Evolutionary conservation across 2,329 filamentous ascomycete species (phyloP).

Genomic region (Fusarium bactridioides): DNA sequence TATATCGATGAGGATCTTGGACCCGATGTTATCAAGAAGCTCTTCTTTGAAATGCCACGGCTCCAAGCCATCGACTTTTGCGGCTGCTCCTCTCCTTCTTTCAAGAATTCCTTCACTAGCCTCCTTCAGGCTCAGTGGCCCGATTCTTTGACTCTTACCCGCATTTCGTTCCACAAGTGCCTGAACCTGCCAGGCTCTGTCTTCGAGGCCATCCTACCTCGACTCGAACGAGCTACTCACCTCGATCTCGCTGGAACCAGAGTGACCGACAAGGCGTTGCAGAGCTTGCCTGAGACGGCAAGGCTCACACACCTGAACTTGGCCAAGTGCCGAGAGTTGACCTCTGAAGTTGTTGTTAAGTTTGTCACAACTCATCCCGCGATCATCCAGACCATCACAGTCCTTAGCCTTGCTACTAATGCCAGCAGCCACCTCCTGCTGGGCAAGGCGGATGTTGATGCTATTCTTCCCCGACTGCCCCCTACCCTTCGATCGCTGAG

Average conservation of each 20-base stretch:
- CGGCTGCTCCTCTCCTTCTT: conserved; percentile 73
- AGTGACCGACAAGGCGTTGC: conserved; percentile 75
- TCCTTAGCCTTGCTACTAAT: conserved; percentile 77
- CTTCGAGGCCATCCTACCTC: conserved; percentile 76
- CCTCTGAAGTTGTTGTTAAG: conserved; percentile 70
- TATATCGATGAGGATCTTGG: conserved; percentile 80
- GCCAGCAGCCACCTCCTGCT: conserved; percentile 76
- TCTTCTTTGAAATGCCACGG: conserved; percentile 71
- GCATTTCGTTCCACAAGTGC: conserved; percentile 81
- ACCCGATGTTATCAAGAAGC: conserved; percentile 71
- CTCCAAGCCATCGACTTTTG: conserved; percentile 79
- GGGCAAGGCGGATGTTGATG: conserved; percentile 69
- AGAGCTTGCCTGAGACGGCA: conserved; percentile 75
- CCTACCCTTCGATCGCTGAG: conserved; percentile 75
- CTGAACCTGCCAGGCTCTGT: conserved; percentile 71
- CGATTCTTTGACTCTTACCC: conserved; percentile 65
- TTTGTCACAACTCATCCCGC: conserved; percentile 78
- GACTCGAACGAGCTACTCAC: conserved; percentile 74
- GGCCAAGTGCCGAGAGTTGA: conserved; percentile 76
- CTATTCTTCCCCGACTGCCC: conserved; percentile 72
- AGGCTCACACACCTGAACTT: conserved; percentile 80
- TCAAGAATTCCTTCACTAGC: conserved; percentile 70
- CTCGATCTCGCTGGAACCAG: conserved; percentile 82
- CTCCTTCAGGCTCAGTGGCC: conserved; percentile 63
- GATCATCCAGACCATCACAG: conserved; percentile 68